Percentiles rank a stretch among this genome's conserved stretches.
Evolutionary conservation across 805 yeast genomes (phyloP).

Genomic region (Lachancea dasiensis): DNA sequence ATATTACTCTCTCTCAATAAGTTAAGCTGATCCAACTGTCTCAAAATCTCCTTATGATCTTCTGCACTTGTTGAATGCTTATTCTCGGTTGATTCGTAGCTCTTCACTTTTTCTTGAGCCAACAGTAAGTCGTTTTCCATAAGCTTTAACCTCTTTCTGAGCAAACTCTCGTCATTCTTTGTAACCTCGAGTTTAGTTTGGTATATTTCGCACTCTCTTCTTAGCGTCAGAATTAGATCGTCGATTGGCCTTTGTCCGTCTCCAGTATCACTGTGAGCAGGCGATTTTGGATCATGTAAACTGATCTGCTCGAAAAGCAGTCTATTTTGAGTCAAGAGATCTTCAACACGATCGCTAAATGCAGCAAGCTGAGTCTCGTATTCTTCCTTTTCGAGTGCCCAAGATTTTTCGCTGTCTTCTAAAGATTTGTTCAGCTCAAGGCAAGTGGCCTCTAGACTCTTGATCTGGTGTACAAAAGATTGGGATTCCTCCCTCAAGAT

Average conservation of each 20-base stretch:
- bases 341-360: slow-evolving; percentile 43
- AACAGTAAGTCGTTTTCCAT: slow-evolving; percentile 46
- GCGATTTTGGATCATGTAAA: slow-evolving; percentile 20
- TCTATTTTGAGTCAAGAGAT: slow-evolving; percentile 60
- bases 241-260: slow-evolving; percentile 32
- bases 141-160: slow-evolving; percentile 45
- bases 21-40: slow-evolving; percentile 55
- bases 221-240: slow-evolving; percentile 55
- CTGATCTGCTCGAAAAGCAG: slow-evolving; percentile 67
- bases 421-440: slow-evolving; percentile 28
- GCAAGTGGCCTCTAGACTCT: slow-evolving; percentile 22
- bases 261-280: slow-evolving; percentile 5
- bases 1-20: slow-evolving; percentile 62
- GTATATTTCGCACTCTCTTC: slow-evolving; percentile 69
- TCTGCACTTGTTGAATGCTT: slow-evolving; percentile 19
- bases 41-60: slow-evolving; percentile 42
- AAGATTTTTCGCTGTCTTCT: slow-evolving; percentile 39
- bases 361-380: slow-evolving; percentile 44
- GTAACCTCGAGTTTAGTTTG: slow-evolving; percentile 51
- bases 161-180: slow-evolving; percentile 47
- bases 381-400: slow-evolving; percentile 39
- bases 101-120: slow-evolving; percentile 43
- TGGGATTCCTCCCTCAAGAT: slow-evolving; percentile 36
- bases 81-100: slow-evolving; percentile 32
- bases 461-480: slow-evolving; percentile 16